Evolutionary conservation across 768 basidiomycete species (phyloP), one percentile per base, ranked within the genome.

Genomic region (Peribolospora kevripleyi): DNA sequence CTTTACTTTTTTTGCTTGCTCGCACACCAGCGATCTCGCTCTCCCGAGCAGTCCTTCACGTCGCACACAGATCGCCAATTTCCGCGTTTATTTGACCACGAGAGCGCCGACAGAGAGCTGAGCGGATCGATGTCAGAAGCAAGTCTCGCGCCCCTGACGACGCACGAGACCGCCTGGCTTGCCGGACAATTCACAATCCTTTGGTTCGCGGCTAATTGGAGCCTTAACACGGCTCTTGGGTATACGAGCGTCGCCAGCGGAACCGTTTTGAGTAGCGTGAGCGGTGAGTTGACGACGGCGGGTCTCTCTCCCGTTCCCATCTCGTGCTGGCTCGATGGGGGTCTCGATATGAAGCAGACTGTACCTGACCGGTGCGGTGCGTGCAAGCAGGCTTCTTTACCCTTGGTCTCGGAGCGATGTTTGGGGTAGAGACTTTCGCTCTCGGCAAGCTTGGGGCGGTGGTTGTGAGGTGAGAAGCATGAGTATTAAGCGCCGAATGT

Each of bases 231-330:
- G 1, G 73, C 82, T 14, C 72, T 97, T 48, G 79, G 76, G 40
- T 82, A 80, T 65, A 97, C 91, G 2, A 86, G 80, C 62, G 90
- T 95, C n/a, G 84, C 85, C 2, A 91, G 86, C 65, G 78, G 84
- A 14, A 93, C 90, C 4, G 80, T 95, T 43, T 68, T 93, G 52
- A 81, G 84, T 2, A 79, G 81, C 63, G 90, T 79, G 72, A 88
- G 85, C 60, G 87, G 90, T 87, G 60, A 42, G 78, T 66, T 42
- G 48, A 5, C 42, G 52, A 53, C 11, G 25, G 25, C 25, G 25
- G 25, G 6, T 5, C 10, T 48, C 41, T 11, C 48, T n/a, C 42
- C 4, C 43, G 46, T 1, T 37, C 41, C 8, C 38, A 42, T 53
- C 11, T 38, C 37, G 2, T 14, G 5, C 13, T 13, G 9, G 11